Percentiles rank a stretch among this genome's conserved stretches.
Evolutionary conservation across 192 early-diverging fungal species (phyloP).

Genomic region (Mortierella antarctica): DNA sequence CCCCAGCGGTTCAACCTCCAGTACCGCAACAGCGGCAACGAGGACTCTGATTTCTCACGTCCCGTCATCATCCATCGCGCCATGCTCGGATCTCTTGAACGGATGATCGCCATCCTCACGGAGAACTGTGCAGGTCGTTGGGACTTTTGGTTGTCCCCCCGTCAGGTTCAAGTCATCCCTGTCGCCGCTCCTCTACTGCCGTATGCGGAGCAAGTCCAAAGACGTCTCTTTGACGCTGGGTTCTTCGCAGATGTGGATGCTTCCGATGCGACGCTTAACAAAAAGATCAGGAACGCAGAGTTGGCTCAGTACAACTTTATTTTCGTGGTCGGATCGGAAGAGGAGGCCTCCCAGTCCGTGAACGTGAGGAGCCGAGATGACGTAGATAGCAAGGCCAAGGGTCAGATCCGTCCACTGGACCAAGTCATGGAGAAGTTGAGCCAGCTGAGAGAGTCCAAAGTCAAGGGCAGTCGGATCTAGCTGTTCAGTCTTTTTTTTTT

Average conservation of each 20-base stretch:
- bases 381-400: constrained; percentile 78
- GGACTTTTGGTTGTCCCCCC: constrained; percentile 95
- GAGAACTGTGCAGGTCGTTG: constrained; percentile 97
- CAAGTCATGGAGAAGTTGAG: constrained; percentile 73
- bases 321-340: constrained; percentile 94
- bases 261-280: constrained; percentile 88
- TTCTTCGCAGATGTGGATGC: constrained; percentile 89
- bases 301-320: constrained; percentile 96
- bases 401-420: constrained; percentile 75
- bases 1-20: constrained; percentile 93
- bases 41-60: constrained; percentile 66
- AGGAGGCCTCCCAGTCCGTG: constrained; percentile 77
- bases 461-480: constrained; percentile 24
- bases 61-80: constrained; percentile 99
- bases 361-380: constrained; percentile 92
- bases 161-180: constrained; percentile 91
- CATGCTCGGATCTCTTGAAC: constrained; percentile 94
- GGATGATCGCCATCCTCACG: constrained; percentile 93
- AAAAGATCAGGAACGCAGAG: constrained; percentile 97
- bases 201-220: constrained; percentile 81
- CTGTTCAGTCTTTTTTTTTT: background rate
- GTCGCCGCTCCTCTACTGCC: constrained; percentile 76
- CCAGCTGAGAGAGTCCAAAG: constrained; percentile 25
- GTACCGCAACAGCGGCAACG: constrained; percentile 77
- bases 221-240: constrained; percentile 72